Percentiles rank a stretch among this genome's conserved stretches.
phyloP scores from a whole-genome alignment of 148 eudicot genomes.

The Cornus controversa region DNA sequence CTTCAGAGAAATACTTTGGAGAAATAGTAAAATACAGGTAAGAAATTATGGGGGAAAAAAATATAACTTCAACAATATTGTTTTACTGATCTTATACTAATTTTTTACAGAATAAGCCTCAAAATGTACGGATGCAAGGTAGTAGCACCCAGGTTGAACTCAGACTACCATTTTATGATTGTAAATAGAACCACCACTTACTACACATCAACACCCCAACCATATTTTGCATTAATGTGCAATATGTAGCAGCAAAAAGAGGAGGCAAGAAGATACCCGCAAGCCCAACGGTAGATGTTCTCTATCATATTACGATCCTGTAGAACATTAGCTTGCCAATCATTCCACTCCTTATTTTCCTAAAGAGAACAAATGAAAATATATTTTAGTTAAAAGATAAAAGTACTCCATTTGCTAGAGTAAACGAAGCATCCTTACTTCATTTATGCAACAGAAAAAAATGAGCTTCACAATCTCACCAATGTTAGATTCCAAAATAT shows the following conservation, averaged over 20 bases:
- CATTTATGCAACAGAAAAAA: neutral
- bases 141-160: neutral
- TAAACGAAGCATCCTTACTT: neutral
- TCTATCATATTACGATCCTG: conserved; percentile 75
- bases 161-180: neutral
- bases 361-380: conserved; percentile 25
- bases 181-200: neutral
- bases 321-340: conserved; percentile 70
- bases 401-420: conserved; percentile 3
- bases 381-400: neutral
- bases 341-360: conserved; percentile 74
- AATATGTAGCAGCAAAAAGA: neutral
- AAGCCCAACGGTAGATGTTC: conserved; percentile 90
- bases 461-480: neutral
- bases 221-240: neutral
- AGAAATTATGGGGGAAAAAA: no score
- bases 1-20: neutral
- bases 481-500: neutral
- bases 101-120: neutral
- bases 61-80: neutral
- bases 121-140: neutral
- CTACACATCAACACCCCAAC: neutral
- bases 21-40: no score
- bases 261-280: conserved; percentile 60
- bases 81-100: neutral